phyloP scores from a whole-genome alignment of 2,329 filamentous ascomycete genomes.

The Penicillium sp. region DNA sequence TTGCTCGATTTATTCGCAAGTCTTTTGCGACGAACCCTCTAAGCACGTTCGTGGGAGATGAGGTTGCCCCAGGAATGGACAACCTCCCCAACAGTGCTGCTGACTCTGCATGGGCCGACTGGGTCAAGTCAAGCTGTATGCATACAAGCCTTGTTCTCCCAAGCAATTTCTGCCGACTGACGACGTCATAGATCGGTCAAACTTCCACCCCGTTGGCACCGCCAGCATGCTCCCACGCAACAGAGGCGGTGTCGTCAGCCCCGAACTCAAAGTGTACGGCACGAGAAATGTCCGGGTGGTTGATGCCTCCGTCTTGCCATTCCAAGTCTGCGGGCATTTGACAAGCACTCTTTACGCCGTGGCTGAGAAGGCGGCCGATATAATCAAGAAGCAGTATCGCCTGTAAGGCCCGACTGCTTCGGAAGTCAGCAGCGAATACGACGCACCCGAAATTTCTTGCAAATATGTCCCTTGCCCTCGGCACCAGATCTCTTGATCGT shows the following conservation, averaged over 20 bases:
- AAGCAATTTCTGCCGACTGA: background rate
- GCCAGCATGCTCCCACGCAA: constrained; percentile 36
- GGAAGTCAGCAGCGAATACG: background rate
- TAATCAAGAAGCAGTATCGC: constrained; percentile 30
- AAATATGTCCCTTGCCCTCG: background rate
- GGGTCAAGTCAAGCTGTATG: constrained; percentile 30
- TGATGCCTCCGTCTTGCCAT: constrained; percentile 36
- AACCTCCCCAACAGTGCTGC: constrained; percentile 23
- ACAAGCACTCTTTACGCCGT: constrained; percentile 35
- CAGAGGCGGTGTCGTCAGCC: constrained; percentile 36
- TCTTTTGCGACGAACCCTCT: constrained; percentile 23
- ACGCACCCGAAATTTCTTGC: background rate
- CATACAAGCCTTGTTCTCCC: background rate
- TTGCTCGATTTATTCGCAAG: constrained; percentile 27
- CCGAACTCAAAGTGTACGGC: constrained; percentile 34
- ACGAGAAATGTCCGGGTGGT: constrained; percentile 38
- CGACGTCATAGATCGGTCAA: constrained; percentile 24
- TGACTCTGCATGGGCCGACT: constrained; percentile 25
- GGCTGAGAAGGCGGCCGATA: constrained; percentile 33
- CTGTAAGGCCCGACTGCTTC: background rate
- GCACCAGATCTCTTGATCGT: background rate
- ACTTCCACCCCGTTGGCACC: constrained; percentile 36
- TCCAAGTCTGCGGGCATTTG: constrained; percentile 34
- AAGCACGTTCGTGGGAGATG: constrained; percentile 22
- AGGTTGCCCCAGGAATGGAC: constrained; percentile 25